Percentiles rank a stretch among this genome's conserved stretches.
These are phyloP conservation scores for Stereocaulon alpinum DNA, from an alignment of 495 filamentous ascomycete species.

Conservation along the genomic window DNA sequence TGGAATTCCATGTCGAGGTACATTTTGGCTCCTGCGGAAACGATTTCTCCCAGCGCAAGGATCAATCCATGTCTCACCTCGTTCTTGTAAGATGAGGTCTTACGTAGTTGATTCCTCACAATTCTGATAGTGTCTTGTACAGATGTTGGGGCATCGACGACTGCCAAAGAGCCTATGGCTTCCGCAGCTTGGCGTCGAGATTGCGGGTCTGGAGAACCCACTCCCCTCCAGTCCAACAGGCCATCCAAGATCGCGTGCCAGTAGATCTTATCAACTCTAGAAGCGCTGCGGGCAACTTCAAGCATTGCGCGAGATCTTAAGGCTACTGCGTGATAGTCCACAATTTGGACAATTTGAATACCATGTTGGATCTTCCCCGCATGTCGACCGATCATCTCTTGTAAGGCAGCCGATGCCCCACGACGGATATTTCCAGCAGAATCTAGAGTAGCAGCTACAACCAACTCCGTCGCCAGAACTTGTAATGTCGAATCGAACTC, in stretches of 20 bases:
- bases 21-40: neutral
- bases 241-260: slow-evolving; percentile 57
- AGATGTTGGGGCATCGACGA: slow-evolving; percentile 18
- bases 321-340: slow-evolving; percentile 89
- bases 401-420: slow-evolving; percentile 83
- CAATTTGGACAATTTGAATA: slow-evolving; percentile 72
- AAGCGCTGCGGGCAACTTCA: slow-evolving; percentile 59
- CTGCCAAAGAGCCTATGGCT: slow-evolving; percentile 53
- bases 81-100: neutral
- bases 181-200: slow-evolving; percentile 62
- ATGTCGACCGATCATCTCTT: slow-evolving; percentile 89
- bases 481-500: slow-evolving; percentile 25
- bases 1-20: neutral
- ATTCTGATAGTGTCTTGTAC: neutral
- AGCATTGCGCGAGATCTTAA: slow-evolving; percentile 71
- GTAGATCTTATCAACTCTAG: slow-evolving; percentile 54
- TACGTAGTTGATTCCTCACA: slow-evolving; percentile 1
- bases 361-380: slow-evolving; percentile 72
- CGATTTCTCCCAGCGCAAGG: slow-evolving; percentile 13
- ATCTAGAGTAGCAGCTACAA: slow-evolving; percentile 76
- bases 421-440: slow-evolving; percentile 85
- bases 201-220: slow-evolving; percentile 61
- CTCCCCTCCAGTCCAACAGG: slow-evolving; percentile 78
- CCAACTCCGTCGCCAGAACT: slow-evolving; percentile 64
- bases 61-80: slow-evolving; percentile 12